A percentile compares a stretch with the other conserved stretches of the same genome.
phyloP scores from a whole-genome alignment of 1,139 yeast species.

The Torulaspora globosa region DNA sequence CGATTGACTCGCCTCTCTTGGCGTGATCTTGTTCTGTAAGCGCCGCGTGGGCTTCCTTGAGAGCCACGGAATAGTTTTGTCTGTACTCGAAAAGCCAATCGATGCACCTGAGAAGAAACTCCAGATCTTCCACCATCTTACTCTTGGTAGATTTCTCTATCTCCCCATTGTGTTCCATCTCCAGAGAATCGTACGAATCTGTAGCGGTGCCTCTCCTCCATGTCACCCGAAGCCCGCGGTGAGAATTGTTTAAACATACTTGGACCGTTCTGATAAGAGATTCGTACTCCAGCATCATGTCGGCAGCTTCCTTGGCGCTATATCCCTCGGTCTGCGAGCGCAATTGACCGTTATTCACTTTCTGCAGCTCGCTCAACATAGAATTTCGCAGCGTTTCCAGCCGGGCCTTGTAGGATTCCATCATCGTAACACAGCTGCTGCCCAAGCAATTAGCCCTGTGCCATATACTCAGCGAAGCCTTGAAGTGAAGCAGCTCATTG shows the following conservation, averaged over 20 bases:
- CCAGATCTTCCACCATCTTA: constrained; percentile 10
- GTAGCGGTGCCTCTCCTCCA: constrained; percentile 14
- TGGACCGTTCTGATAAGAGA: constrained; percentile 15
- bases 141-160: not conserved
- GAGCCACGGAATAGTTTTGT: constrained; percentile 3
- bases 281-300: constrained; percentile 18
- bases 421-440: not conserved
- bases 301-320: constrained; percentile 6
- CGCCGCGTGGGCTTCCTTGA: constrained; percentile 8
- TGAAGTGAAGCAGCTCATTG: not conserved
- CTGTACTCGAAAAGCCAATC: constrained; percentile 26
- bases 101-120: constrained; percentile 12
- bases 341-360: not conserved
- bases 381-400: constrained; percentile 4
- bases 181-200: constrained; percentile 13
- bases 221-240: constrained; percentile 15
- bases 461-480: not conserved
- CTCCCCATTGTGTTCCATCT: constrained; percentile 15
- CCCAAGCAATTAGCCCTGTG: not conserved
- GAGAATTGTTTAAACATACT: constrained; percentile 18
- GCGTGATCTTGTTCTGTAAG: constrained; percentile 15
- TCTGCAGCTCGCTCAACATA: constrained; percentile 6
- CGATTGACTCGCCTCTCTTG: constrained; percentile 21
- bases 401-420: not conserved
- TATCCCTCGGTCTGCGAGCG: constrained; percentile 3